Base-by-base conservation (phyloP, 2,329 filamentous ascomycete species). In the Verticillium zaregamsianum region DNA sequence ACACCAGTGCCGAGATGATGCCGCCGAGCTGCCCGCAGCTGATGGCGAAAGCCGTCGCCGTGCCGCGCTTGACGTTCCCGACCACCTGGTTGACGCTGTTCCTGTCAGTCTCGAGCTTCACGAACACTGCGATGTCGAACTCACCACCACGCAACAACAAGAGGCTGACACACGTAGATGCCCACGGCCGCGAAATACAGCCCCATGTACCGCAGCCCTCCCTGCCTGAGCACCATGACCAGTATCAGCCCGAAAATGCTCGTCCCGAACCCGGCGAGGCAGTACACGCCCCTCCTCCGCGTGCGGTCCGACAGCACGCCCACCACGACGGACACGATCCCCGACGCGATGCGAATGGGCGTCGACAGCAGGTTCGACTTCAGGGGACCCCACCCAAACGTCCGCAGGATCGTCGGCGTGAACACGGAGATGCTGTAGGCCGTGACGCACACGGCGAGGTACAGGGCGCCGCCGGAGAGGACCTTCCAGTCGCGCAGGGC, bases 401-500 rank as follows among this genome's bases (percentile, higher is more conserved):
- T 73, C n/a, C 61, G 67, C 15, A 76, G 67, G 54, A 76, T 73
- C 12, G 71, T 73, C 7, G 73, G 72, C 57, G 71, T 67, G 61
- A 74, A 75, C 7, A 74, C 71, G n/a, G 67, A 66, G 55, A 71
- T 65, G 20, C 70, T 68, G 63, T 73, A 73, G 15, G 68, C 70
- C 2, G 69, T 71, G 11, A 68, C 66, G 60, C 68, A 67, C 25
- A 70, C 68, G 17, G 66, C 65, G 14, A 73, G 61, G 60, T 69
- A 72, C 12, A 70, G 59, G n/a, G 68, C 63, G n/a, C 66, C 67
- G 35, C 60, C 77, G 52, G 84, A 74, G 54, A 88, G 71, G 58
- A 80, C 75, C 59, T 76, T 76, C 58, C 80, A 80, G 39, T 85
- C 82, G 15, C 78, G 69, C 68, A 85, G 80, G 54, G 83, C 80